Evolutionary conservation across 106 monocot species (phyloP), one percentile per base, ranked within the genome.

Genomic region (Dendrobium officinale): DNA sequence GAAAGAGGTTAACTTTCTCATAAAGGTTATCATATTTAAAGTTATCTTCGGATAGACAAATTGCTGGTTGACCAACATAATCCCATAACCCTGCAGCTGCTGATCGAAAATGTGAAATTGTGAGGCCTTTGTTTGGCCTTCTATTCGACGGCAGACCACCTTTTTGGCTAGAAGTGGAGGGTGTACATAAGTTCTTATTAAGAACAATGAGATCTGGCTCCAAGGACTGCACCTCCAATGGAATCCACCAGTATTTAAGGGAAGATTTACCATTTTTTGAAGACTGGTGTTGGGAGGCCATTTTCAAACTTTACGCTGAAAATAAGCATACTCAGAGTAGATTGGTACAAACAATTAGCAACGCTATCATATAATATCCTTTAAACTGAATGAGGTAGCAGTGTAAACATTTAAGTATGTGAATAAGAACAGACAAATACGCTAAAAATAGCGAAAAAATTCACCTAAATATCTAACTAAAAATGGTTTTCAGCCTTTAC

Each of bases 21-120:
- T 31, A 70, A 55, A 44, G 77, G 40, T 77, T 77, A 83, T 81
- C 64, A 45, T 77, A 77, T 40, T 81, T 72, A 41, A 47, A 77
- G 58, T 54, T 80, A 55, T 72, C 79, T 66, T 84, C 70, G 56
- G 85, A 79, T 4, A 54, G 76, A 42, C 73, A 58, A 81, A 72
- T 54, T 80, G 80, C 81, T 37, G 89, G 83, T 24, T 90, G 84
- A 3, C 87, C 92, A 77, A 92, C 79, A 81, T 17, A 85, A 82
- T 83, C 91, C 97, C 94, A 97, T 67, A 89, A 22, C 3, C 89
- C 84, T 7, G 83, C 87, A 80, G 87, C 64, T 26, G 81, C 89
- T 64, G 91, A 88, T 67, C 84, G 55, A 64, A 98, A 64, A 82
- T 89, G 80, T 4, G 89, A 74, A 48, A 94, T 92, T 70, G 81